Evolutionary conservation across 306 rosid genomes (phyloP), one percentile per base, ranked within the genome.

Genomic region (Inga leiocalycina): DNA sequence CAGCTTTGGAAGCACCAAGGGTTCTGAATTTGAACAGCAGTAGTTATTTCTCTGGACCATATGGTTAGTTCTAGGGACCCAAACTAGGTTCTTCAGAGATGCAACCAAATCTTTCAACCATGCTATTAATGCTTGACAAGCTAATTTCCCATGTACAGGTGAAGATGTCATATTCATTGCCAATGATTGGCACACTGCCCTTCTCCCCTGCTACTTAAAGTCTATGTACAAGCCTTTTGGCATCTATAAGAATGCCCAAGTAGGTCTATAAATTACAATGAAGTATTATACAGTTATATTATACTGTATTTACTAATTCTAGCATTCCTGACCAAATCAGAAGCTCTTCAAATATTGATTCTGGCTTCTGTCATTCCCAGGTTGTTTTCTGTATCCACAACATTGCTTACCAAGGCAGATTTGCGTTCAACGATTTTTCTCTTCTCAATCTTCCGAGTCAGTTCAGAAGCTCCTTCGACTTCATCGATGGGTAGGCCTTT

Each of bases 391-490:
- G 97, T 86, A 90, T 93, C 74, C 97, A 93, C 90, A 91, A 93
- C 90, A 93, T 93, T 80, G 97, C 96, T 51, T 91, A 91, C 86
- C 97, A 91, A 86, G 97, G 97, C 9, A 89, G 97, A 91, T 93
- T 93, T 62, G 81, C 89, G 64, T 91, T 82, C 3, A 32, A 76
- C 0, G 96, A 90, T 85, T 93, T 84, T 79, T 61, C 88, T 8
- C 91, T 89, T 79, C 93, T 93, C 82, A 88, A 83, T 84, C 93
- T 93, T 66, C 94, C 97, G 3, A 88, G 76, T 66, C 81, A 82
- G 81, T 90, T 89, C 30, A 88, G 73, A 74, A 90, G 94, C 85
- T 93, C 97, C 20, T 93, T 93, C 71, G 97, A 91, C 84, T 93
- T 93, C 88, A 76, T 90, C 75, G 97, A 93, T 74, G 96, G 97